phyloP scores from a whole-genome alignment of 768 basidiomycete genomes.

The Bullera alba region DNA sequence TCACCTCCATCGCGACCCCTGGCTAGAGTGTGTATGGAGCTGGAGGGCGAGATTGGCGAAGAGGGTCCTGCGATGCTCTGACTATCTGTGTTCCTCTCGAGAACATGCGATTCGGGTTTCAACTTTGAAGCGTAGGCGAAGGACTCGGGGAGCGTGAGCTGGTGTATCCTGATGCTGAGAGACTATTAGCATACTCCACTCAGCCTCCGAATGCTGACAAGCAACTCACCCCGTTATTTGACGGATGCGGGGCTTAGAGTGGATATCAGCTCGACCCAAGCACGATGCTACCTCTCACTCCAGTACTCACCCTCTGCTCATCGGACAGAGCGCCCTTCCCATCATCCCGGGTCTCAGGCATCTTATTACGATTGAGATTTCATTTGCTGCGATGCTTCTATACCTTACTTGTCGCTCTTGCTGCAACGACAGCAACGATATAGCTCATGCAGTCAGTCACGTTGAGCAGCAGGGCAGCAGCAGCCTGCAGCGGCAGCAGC shows the following conservation, averaged over 20 bases:
- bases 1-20: too few species aligned
- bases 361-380: too few species aligned
- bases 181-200: slow-evolving; percentile 2
- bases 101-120: background rate
- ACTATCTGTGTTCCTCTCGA: background rate
- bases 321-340: too few species aligned
- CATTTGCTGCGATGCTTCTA: too few species aligned
- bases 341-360: too few species aligned
- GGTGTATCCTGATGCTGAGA: slow-evolving; percentile 32
- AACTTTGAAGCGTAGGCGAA: slow-evolving; percentile 19
- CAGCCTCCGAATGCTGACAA: background rate
- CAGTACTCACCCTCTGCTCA: too few species aligned
- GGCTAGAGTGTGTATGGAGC: background rate
- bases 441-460: too few species aligned
- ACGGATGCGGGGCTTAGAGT: slow-evolving; percentile 25
- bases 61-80: background rate
- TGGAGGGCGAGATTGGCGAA: background rate
- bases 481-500: too few species aligned
- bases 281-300: too few species aligned
- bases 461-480: too few species aligned
- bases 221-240: slow-evolving; percentile 34
- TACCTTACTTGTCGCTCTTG: too few species aligned
- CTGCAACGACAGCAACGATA: too few species aligned
- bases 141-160: slow-evolving; percentile 32
- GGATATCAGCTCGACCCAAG: background rate